phyloP scores from a whole-genome alignment of 768 basidiomycete species.

The Lanmaoa pseudosensibilis region DNA sequence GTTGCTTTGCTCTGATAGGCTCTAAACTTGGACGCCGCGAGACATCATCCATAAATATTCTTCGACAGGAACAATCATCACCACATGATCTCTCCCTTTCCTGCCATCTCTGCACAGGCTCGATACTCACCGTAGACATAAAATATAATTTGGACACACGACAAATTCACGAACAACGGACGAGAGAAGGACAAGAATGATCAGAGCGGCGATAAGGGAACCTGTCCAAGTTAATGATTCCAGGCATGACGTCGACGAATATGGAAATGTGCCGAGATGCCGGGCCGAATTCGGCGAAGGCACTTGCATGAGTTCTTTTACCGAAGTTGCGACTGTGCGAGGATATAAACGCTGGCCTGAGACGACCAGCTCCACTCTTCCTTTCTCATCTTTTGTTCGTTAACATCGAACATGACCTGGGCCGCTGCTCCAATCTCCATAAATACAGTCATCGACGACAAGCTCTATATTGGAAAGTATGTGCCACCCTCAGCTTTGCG shows the following conservation, averaged over 20 bases:
- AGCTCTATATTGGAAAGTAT: constrained; percentile 39
- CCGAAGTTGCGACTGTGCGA: constrained; percentile 1
- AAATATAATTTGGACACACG: not conserved
- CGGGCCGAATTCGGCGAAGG: constrained; percentile 1
- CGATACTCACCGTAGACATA: not conserved
- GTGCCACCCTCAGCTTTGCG: not conserved
- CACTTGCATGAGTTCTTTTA: not conserved
- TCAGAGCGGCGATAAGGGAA: not conserved
- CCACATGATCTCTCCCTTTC: constrained; percentile 1
- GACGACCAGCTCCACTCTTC: constrained; percentile 13
- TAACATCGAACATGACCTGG: constrained; percentile 28
- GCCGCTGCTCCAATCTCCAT: constrained; percentile 27
- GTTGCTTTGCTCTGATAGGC: not conserved
- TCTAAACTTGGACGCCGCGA: not conserved
- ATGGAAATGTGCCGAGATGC: constrained; percentile 25
- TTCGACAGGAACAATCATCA: not conserved
- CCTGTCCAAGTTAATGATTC: not conserved
- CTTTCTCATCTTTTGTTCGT: not conserved
- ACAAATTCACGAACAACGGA: too few species aligned
- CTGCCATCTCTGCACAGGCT: not conserved
- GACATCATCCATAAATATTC: not conserved
- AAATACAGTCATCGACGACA: constrained; percentile 30
- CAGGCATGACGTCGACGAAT: not conserved
- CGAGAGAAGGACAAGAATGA: not conserved
- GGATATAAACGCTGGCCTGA: constrained; percentile 20